Percentiles rank a stretch among this genome's conserved stretches.
These are phyloP conservation scores for Podaxis sp. DNA, from an alignment of 768 basidiomycete genomes.

Conservation along the genomic window DNA sequence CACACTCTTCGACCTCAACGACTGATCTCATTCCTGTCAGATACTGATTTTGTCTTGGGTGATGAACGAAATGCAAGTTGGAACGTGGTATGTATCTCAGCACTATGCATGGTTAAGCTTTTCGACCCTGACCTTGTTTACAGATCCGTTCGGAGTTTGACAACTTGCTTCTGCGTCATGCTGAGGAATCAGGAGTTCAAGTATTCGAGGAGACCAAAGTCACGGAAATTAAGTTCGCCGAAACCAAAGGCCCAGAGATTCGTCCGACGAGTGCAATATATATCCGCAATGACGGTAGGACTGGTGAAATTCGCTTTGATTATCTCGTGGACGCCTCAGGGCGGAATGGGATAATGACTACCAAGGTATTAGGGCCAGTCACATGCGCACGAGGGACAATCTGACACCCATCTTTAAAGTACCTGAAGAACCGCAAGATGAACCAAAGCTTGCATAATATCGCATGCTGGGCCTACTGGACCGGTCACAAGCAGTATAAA, in stretches of 20 bases:
- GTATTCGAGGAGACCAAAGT: conserved; percentile 31
- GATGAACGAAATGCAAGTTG: conserved; percentile 26
- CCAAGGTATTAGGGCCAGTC: conserved; percentile 20
- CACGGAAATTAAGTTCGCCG: conserved; percentile 21
- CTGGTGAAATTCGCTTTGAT: conserved; percentile 26
- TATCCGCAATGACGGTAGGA: conserved; percentile 18
- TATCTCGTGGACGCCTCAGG: conserved; percentile 34
- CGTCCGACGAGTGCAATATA: conserved; percentile 24
- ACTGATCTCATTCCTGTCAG: conserved; percentile 11
- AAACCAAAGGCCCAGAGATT: conserved; percentile 10
- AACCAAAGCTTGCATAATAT: conserved; percentile 28
- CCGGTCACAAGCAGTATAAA: conserved; percentile 22
- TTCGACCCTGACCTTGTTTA: background rate
- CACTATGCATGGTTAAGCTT: background rate
- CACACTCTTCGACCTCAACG: background rate
- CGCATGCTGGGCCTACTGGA: conserved; percentile 35
- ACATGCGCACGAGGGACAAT: background rate
- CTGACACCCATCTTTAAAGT: conserved; percentile 11
- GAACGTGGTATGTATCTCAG: conserved; percentile 28
- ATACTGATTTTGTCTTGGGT: conserved; percentile 30
- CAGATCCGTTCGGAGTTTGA: conserved; percentile 34
- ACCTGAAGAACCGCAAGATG: conserved; percentile 28
- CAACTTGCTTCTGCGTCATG: conserved; percentile 30
- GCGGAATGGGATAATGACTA: conserved; percentile 31
- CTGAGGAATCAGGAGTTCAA: conserved; percentile 24